Evolutionary conservation across 129 eudicot genomes (phyloP), one percentile per base, ranked within the genome.

Genomic region (Saposhnikovia divaricata): DNA sequence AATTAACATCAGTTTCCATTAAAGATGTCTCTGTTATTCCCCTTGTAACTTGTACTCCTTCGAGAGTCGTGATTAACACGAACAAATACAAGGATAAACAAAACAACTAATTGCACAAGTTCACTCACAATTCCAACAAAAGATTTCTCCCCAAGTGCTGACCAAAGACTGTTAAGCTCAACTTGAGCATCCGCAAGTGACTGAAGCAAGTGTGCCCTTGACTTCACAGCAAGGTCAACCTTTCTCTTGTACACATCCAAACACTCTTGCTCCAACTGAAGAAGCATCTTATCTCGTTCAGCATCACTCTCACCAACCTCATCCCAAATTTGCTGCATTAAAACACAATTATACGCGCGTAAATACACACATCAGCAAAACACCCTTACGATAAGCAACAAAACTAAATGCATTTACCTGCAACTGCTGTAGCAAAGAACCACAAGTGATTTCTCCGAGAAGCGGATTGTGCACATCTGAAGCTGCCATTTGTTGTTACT

Each of bases 251-350:
- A 92, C 27, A 96, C 98, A 84, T 96, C 93, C 85, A 96, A 81
- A 81, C 97, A 96, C 74, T 96, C 99, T 79, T 96, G 96, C 84
- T 96, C 99, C 48, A 95, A 81, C 85, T 92, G 96, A 82, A 95
- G 88, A 80, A 95, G 97, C 97, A 95, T 95, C 88, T 89, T 89
- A 84, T 95, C 98, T 76, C 97, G 83, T 77, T 89, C 97, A 27
- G 90, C 96, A 23, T 95, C 98, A 65, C 83, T 92, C 82, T 95
- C 98, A 80, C 98, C 98, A 39, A 94, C 96, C 80, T 94, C 98
- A 68, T 92, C 98, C 98, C 98, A 95, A 74, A 92, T 95, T 95
- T 86, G 92, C 98, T 95, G 92, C 83, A 88, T 79, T 3, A 75
- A 14, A 38, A 78, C 84, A 28, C 79, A 31, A 59, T 13, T 19